Percentiles rank a stretch among this genome's conserved stretches.
Evolutionary conservation across 768 basidiomycete species (phyloP).

Genomic region (Favolaschia claudopus): DNA sequence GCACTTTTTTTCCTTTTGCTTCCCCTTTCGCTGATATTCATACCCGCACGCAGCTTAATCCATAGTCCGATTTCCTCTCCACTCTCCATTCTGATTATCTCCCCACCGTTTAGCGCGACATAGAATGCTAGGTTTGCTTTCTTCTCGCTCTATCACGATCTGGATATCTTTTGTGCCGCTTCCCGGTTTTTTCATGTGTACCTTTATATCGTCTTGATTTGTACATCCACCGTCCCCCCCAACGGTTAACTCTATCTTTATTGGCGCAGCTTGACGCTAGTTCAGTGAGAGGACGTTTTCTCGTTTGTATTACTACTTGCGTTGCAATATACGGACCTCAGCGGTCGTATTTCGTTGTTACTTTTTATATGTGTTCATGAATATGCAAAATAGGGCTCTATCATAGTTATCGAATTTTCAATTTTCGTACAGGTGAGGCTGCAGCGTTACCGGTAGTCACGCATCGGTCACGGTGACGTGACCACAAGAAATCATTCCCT

Average conservation of each 20-base stretch:
- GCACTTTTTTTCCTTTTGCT: not conserved
- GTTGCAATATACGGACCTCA: slow-evolving; percentile 6
- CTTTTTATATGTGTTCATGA: too few species aligned
- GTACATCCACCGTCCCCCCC: slow-evolving; percentile 14
- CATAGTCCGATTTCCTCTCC: not conserved
- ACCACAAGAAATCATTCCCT: not conserved
- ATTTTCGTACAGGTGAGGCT: too few species aligned
- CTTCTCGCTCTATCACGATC: slow-evolving; percentile 6
- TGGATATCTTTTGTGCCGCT: slow-evolving; percentile 3
- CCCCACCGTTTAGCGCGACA: not conserved
- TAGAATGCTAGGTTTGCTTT: slow-evolving; percentile 14
- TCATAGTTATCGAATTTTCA: too few species aligned
- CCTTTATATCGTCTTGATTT: slow-evolving; percentile 28
- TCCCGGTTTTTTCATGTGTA: slow-evolving; percentile 18
- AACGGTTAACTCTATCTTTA: slow-evolving; percentile 19
- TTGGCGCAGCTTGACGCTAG: slow-evolving; percentile 40
- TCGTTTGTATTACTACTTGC: slow-evolving; percentile 41
- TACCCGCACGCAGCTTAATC: too few species aligned
- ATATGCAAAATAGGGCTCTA: too few species aligned
- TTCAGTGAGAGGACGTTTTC: slow-evolving; percentile 28
- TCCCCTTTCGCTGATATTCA: not conserved
- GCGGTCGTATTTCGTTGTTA: too few species aligned
- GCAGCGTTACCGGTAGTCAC: too few species aligned
- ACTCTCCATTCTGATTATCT: not conserved
- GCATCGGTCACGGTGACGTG: too few species aligned